Conservation (phyloP, 1,284 basidiomycete species). For the Pulveroboletus sp. region DNA sequence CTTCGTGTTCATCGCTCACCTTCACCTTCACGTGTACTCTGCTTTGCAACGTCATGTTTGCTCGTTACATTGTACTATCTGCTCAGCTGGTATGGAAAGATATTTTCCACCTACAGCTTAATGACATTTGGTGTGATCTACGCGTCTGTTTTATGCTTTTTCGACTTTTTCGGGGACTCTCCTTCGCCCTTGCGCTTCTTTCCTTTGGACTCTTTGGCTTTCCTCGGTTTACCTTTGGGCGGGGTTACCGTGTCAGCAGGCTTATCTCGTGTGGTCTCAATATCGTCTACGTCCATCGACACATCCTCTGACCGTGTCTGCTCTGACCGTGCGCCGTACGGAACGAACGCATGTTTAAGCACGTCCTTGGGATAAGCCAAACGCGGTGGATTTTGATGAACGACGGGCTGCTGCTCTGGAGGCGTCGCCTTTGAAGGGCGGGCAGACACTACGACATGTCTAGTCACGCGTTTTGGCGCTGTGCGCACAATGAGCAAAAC, state of each 20-base stretch:
- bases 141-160: constrained; percentile 38
- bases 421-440: constrained; percentile 45
- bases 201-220: constrained; percentile 38
- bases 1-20: constrained; percentile 32
- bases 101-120: constrained; percentile 9
- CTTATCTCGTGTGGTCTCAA: constrained; percentile 8
- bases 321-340: constrained; percentile 53
- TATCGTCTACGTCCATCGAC: constrained; percentile 26
- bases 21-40: constrained; percentile 26
- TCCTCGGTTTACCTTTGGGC: constrained; percentile 8
- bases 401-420: constrained; percentile 28
- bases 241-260: background rate
- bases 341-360: constrained; percentile 64
- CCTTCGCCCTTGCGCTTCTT: constrained; percentile 51
- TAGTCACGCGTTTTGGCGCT: constrained; percentile 61
- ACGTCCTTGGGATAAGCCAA: constrained; percentile 57
- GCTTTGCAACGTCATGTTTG: constrained; percentile 25
- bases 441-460: constrained; percentile 58
- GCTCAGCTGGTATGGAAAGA: constrained; percentile 17
- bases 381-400: constrained; percentile 55
- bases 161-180: constrained; percentile 42
- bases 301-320: constrained; percentile 11
- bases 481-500: background rate
- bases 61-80: constrained; percentile 28
- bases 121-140: constrained; percentile 16